Evolutionary conservation across 2,329 filamentous ascomycete genomes (phyloP), one percentile per base, ranked within the genome.

Genomic region (Thielaviopsis punctulata): DNA sequence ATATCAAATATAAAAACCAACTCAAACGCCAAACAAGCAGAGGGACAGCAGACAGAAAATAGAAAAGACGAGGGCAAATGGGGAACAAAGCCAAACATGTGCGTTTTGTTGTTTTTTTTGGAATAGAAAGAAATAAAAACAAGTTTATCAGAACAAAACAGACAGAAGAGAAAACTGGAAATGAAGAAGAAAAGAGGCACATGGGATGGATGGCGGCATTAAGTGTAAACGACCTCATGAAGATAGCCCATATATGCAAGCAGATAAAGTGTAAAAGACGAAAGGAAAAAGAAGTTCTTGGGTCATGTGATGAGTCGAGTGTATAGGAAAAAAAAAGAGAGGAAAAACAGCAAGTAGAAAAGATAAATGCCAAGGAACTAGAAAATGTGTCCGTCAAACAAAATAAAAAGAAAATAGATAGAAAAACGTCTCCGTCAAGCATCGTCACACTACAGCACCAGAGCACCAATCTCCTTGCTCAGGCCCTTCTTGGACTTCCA

Each of bases 401-500:
- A 18, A 48, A 47, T 21, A 45, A n/a, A 24, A 23, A 36, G 25
- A 27, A 48, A 30, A 27, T 27, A 18, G 22, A 23, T 2, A 30
- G 30, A 18, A 36, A 51, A 41, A 44, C n/a, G 22, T 33, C 21
- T 4, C 27, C n/a, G 49, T 51, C 27, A 25, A 27, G 46, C 46
- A 51, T 51, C 49, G 39, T 51, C 19, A 51, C 45, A n/a, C 55
- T 52, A 61, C 12, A 58, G 66, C 59, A 75, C 73, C 57, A 75
- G 64, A 21, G 70, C 65, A 39, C 71, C 68, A 46, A 77, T 64
- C 30, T 73, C 72, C 51, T 65, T 67, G 30, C 68, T 68, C 19
- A 71, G 61, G 44, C 63, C 67, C 65, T 80, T 82, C 67, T 80
- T 83, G 44, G 68, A 69, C 62, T 71, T 75, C 80, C 80, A 84